These are phyloP conservation scores for Sphenostylis stenocarpa DNA, from an alignment of 306 rosid species.

Conservation along the genomic window DNA sequence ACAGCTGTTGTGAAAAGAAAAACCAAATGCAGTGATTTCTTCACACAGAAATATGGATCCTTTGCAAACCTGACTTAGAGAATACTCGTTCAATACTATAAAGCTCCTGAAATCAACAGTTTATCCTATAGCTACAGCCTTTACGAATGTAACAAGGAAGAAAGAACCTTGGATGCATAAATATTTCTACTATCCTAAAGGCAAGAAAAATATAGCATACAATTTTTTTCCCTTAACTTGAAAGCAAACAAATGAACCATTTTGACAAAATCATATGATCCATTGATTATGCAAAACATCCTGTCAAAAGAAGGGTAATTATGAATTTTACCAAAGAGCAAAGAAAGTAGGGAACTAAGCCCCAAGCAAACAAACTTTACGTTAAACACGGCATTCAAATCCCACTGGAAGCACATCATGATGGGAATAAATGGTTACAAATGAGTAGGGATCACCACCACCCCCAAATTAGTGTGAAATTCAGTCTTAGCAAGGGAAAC, in stretches of 20 bases:
- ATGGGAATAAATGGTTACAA: neutral
- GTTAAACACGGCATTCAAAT: neutral
- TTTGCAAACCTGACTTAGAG: neutral
- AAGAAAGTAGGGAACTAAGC: neutral
- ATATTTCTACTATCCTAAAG: neutral
- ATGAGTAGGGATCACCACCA: neutral
- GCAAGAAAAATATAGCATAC: neutral
- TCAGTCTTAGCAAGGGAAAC: neutral
- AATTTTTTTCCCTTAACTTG: neutral
- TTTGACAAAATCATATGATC: neutral
- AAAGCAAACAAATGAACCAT: neutral
- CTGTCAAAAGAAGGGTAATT: neutral
- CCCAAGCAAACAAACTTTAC: neutral
- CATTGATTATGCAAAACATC: neutral
- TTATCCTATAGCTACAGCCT: neutral
- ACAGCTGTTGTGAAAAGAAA: neutral
- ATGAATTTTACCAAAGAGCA: neutral
- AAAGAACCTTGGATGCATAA: neutral
- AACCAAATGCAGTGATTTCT: neutral
- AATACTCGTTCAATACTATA: neutral
- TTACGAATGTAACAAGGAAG: neutral
- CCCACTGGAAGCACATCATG: neutral
- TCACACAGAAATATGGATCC: neutral
- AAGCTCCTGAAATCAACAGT: neutral
- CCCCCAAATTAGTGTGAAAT: too few species aligned